Conservation (phyloP, 331 rosid species). For the Pyracantha coccinea region DNA sequence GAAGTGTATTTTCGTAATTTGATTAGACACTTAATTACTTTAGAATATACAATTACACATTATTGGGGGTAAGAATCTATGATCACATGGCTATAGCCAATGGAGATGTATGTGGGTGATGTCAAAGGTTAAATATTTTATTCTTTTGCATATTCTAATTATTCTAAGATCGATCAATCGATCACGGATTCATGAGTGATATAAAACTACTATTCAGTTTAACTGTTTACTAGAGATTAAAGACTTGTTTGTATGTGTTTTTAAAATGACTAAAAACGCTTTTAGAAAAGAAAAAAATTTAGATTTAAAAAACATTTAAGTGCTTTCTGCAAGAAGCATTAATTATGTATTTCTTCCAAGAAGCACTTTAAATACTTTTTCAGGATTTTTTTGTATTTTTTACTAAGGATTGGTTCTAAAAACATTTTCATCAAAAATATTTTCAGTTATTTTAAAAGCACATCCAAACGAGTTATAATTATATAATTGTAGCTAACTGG, state of each 20-base stretch:
- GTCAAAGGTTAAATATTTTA: neutral
- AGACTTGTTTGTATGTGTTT: accelerated
- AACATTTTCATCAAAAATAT: accelerated
- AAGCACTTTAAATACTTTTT: too few species aligned
- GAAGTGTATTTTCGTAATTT: neutral
- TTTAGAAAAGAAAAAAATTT: too few species aligned
- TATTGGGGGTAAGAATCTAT: neutral
- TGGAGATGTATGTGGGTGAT: neutral
- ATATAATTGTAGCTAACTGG: neutral
- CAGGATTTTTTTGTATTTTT: too few species aligned
- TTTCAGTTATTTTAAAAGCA: too few species aligned
- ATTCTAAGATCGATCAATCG: neutral
- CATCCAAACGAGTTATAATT: accelerated
- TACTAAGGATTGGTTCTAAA: too few species aligned
- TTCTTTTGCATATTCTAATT: neutral
- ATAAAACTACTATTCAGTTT: too few species aligned
- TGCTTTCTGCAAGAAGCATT: accelerated
- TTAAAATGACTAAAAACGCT: accelerated
- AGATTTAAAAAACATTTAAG: too few species aligned
- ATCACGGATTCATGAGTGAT: neutral
- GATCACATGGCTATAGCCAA: neutral
- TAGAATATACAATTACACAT: neutral
- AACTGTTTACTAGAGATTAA: too few species aligned
- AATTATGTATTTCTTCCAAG: too few species aligned
- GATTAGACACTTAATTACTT: neutral